Base-by-base conservation (phyloP, 2,329 filamentous ascomycete species). In the Cytospora piceae region DNA sequence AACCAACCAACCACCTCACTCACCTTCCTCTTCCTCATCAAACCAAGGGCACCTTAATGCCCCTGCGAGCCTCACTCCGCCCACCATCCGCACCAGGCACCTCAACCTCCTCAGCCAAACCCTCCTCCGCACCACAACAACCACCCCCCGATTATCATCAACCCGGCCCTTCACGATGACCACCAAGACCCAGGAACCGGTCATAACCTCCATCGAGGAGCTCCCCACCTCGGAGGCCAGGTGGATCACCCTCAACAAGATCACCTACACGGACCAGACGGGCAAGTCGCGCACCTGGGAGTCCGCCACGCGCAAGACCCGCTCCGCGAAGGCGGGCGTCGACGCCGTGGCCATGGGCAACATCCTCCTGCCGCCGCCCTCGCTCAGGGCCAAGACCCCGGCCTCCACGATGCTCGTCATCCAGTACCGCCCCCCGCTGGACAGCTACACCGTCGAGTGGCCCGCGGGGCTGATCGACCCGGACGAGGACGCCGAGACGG, bases 291-390 rank as follows among this genome's bases (percentile, higher is more conserved):
- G 86, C 65, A 83, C 80, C 4, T 89, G 86, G 86, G 87, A 89
- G 72, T 84, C 84, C 3, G 85, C 84, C 4, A 80, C 83, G 68
- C 85, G 87, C 63, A 82, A 83, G 68, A 89, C 86, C 0, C 82
- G 86, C 27, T 65, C 66, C 42, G 80, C 80, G 15, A 80, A 81
- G 1, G 76, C 79, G 4, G 82, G 81, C 66, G 83, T 88, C 65
- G 87, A 89, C 69, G 86, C 85, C 54, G 86, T 89, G 6, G 85
- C 86, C 58, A 87, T 89, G 68, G 82, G 86, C 62, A 87, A 87
- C 61, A 81, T 89, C 67, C 78, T 89, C 3, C 74, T 83, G 54
- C 80, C 81, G 63, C 76, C 80, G 4, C 73, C 73, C n/a, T 51
- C 77, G 80, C 0, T 46, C 1, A 37, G 2, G 1, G 5, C 6